These are phyloP conservation scores for Microglena sp. DNA, from an alignment of 139 green algal genomes.

Conservation along the genomic window DNA sequence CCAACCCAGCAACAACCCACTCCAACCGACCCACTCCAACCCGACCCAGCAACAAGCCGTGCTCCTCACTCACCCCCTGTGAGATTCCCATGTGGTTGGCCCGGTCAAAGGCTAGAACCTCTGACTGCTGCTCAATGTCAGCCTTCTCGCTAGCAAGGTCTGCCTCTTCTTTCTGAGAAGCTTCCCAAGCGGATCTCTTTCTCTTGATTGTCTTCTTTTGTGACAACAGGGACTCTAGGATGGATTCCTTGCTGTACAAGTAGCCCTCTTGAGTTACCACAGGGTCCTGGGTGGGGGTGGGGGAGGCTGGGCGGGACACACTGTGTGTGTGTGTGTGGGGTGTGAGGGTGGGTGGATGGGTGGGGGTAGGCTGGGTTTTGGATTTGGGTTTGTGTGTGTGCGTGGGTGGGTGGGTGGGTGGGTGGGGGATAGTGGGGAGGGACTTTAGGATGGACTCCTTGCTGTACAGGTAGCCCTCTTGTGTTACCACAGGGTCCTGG, in stretches of 20 bases:
- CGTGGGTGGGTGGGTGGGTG: no score
- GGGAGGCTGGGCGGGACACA: no score
- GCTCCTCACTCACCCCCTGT: slow-evolving; percentile 14
- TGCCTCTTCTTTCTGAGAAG: slow-evolving; percentile 49
- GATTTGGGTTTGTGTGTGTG: no score
- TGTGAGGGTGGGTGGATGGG: no score
- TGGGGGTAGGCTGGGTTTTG: no score
- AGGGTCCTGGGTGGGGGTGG: no score
- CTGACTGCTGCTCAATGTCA: slow-evolving; percentile 46
- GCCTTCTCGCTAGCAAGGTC: slow-evolving; percentile 41
- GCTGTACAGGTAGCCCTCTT: slow-evolving; percentile 72
- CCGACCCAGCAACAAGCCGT: background rate
- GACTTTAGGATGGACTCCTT: no score
- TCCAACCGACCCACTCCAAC: background rate
- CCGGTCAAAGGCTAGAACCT: slow-evolving; percentile 76
- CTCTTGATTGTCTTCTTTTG: slow-evolving; percentile 84
- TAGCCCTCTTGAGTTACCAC: slow-evolving; percentile 69
- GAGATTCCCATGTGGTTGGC: slow-evolving; percentile 72
- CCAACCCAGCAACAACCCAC: background rate
- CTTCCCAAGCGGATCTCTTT: slow-evolving; percentile 66
- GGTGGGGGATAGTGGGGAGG: no score
- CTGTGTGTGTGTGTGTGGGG: no score
- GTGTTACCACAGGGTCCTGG: slow-evolving; percentile 79
- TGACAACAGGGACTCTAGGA: no score
- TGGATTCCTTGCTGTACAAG: slow-evolving; percentile 78